These are phyloP conservation scores for Tremella yokohamensis DNA, from an alignment of 768 basidiomycete genomes.

Conservation along the genomic window DNA sequence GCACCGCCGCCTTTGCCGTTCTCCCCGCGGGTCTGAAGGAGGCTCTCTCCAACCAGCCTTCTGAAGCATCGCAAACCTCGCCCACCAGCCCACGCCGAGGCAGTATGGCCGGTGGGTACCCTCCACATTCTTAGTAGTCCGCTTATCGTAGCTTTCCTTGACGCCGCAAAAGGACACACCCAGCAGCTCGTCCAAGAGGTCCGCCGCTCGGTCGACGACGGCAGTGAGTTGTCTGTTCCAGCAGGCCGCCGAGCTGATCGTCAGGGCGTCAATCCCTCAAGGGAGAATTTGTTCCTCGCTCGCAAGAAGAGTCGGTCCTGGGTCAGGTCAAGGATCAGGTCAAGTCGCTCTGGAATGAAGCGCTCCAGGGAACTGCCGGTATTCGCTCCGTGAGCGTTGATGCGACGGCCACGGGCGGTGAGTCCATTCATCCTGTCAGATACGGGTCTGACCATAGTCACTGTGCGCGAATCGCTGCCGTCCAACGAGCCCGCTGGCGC, in stretches of 20 bases:
- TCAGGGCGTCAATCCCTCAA: too few relatives aligned
- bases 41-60: conserved; percentile 21
- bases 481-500: conserved; percentile 37
- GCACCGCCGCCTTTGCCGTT: conserved; percentile 34
- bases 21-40: conserved; percentile 38
- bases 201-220: too few relatives aligned
- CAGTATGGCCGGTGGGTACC: conserved; percentile 18
- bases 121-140: not conserved
- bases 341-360: too few relatives aligned
- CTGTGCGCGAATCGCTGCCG: conserved; percentile 19
- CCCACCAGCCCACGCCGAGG: conserved; percentile 7
- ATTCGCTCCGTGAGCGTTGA: not conserved
- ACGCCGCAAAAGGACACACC: not conserved
- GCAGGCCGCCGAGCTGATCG: too few relatives aligned
- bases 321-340: conserved; percentile 12
- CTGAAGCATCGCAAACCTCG: conserved; percentile 4
- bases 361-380: not conserved
- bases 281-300: too few relatives aligned
- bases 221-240: too few relatives aligned
- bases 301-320: not conserved
- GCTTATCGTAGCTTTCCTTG: conserved; percentile 9
- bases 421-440: not conserved
- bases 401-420: not conserved
- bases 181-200: too few relatives aligned
- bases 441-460: not conserved